A percentile compares a stretch with the other conserved stretches of the same genome.
Evolutionary conservation across 768 basidiomycete species (phyloP).

Genomic region (Leccinellum albellum): DNA sequence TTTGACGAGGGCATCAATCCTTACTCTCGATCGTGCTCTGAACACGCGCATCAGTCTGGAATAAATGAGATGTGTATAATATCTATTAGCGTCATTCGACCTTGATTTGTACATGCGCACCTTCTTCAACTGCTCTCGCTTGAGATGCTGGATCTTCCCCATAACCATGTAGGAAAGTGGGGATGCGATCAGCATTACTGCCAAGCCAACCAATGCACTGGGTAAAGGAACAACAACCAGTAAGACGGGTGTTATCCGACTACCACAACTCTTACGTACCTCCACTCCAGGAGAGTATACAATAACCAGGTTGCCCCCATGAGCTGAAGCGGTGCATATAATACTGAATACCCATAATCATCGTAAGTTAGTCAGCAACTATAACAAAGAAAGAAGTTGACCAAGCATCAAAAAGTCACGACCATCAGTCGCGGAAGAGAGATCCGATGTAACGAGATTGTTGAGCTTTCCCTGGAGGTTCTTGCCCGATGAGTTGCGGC

Average conservation of each 20-base stretch:
- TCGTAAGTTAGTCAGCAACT: background rate
- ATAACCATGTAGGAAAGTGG: background rate
- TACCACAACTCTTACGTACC: background rate
- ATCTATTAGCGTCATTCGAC: background rate
- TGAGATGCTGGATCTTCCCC: background rate
- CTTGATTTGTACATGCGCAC: background rate
- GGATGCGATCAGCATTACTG: background rate
- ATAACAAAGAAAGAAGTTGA: background rate
- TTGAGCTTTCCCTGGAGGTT: constrained; percentile 1
- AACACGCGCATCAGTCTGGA: background rate
- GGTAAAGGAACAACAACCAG: too few relatives aligned
- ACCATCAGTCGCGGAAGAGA: background rate
- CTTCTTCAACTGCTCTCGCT: constrained; percentile 1
- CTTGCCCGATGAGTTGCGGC: background rate
- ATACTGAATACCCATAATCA: background rate
- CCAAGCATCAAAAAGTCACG: constrained; percentile 3
- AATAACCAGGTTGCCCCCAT: background rate
- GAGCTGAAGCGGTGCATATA: background rate
- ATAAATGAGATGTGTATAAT: background rate
- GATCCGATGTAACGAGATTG: constrained; percentile 2
- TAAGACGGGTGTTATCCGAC: background rate
- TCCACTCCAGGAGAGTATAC: constrained; percentile 3
- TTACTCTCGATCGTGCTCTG: background rate
- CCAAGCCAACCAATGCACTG: constrained; percentile 1
- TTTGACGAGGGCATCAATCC: background rate